Percentiles rank a stretch among this genome's conserved stretches.
These are phyloP conservation scores for Stachybotrys echinatus DNA, from an alignment of 2,329 filamentous ascomycete species.

Conservation along the genomic window DNA sequence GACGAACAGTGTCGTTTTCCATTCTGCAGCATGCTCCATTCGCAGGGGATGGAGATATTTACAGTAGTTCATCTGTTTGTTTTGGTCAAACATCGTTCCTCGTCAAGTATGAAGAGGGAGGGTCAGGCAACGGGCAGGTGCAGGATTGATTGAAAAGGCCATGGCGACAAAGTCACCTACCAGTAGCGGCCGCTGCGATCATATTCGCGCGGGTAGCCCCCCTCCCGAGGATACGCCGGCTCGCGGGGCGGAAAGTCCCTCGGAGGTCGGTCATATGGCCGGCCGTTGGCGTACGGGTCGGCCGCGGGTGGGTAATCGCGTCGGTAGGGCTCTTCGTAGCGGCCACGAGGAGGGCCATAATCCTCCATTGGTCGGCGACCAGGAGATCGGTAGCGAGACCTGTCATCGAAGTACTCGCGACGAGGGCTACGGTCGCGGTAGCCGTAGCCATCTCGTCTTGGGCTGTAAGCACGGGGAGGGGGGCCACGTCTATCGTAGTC, in stretches of 20 bases:
- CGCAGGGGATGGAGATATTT: neutral
- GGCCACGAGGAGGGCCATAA: slow-evolving; percentile 62
- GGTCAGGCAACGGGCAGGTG: neutral
- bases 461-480: slow-evolving; percentile 77
- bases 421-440: slow-evolving; percentile 86
- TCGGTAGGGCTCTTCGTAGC: slow-evolving; percentile 75
- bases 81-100: slow-evolving; percentile 21
- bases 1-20: neutral
- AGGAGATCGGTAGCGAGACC: slow-evolving; percentile 74
- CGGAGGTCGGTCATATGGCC: slow-evolving; percentile 50
- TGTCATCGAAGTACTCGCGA: slow-evolving; percentile 83
- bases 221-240: slow-evolving; percentile 32
- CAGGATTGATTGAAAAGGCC: neutral
- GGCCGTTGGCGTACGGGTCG: slow-evolving; percentile 55
- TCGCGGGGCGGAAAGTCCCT: slow-evolving; percentile 45
- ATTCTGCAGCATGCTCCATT: neutral
- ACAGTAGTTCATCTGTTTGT: neutral
- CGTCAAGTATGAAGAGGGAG: neutral
- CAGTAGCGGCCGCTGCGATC: slow-evolving; percentile 45
- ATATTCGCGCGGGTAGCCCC: slow-evolving; percentile 40
- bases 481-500: slow-evolving; percentile 78
- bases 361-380: slow-evolving; percentile 75
- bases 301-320: slow-evolving; percentile 62
- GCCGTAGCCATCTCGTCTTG: slow-evolving; percentile 63
- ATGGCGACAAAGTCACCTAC: slow-evolving; percentile 28